Evolutionary conservation across 257 asterid species (phyloP), one percentile per base, ranked within the genome.

Genomic region (Verbascum thapsus): DNA sequence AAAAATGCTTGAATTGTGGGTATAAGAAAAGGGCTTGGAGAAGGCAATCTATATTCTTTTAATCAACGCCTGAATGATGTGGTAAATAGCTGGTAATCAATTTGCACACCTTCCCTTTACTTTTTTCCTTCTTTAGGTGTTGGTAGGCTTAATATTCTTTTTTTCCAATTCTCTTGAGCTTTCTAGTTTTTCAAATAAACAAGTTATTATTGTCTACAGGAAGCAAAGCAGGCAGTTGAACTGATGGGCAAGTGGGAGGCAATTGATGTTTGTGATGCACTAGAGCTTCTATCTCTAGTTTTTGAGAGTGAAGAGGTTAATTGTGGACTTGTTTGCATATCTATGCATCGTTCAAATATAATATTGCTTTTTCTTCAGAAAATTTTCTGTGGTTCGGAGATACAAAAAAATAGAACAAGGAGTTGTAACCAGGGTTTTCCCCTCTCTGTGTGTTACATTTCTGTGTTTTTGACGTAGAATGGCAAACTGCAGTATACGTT

Each of bases 291-390:
- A 40, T 92, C 99, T 71, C 94, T 96, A 38, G 88, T 92, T 69
- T 92, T 92, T 76, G 99, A 92, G 80, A 89, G 99, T 68, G 99
- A 92, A 81, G 97, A 92, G 95, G 99, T 92, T 58, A 80, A 68
- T 49, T 61, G 20, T 74, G 58, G 55, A 49, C 41, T 42, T 43
- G 8, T 38, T n/a, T 69, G 75, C 57, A 56, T 59, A 66, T 51
- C 61, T 51, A 23, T 61, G 57, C 42, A 48, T 60, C 63, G 48
- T 54, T 58, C 41, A 9, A 37, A 9, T 22, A 20, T 54, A 19
- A 10, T 37, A 13, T 61, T 17, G 52, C 49, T 3, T 35, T 53
- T 51, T 53, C 35, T 61, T 53, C 57, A 5, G 50, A 16, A n/a
- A n/a, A n/a, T n/a, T n/a, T n/a, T n/a, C n/a, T n/a, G n/a, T n/a